A percentile compares a stretch with the other conserved stretches of the same genome.
Evolutionary conservation across 2,329 filamentous ascomycete genomes (phyloP).

Genomic region (Colletotrichum sp.): DNA sequence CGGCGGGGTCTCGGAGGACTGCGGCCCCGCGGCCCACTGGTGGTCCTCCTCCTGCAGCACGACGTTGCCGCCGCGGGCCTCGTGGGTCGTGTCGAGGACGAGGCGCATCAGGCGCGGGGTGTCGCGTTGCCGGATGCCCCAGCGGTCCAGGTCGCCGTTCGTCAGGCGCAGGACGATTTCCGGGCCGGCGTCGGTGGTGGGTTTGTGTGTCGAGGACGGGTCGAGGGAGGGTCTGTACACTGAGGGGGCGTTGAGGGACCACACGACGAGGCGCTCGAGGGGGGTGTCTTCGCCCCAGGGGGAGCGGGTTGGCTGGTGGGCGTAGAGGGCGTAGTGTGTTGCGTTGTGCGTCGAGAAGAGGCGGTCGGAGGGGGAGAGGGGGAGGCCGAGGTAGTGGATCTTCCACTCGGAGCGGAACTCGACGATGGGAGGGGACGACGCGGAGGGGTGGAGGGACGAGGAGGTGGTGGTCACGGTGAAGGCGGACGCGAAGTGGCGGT

Average conservation of each 20-base stretch:
- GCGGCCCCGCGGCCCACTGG: constrained; percentile 51
- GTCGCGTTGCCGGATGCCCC: constrained; percentile 57
- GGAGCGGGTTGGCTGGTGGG: constrained; percentile 64
- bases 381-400: constrained; percentile 61
- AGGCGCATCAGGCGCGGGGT: constrained; percentile 55
- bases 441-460: not conserved
- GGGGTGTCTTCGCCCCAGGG: constrained; percentile 61
- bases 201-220: constrained; percentile 27
- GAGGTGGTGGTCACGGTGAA: constrained; percentile 49
- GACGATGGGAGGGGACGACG: constrained; percentile 29
- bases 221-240: constrained; percentile 56
- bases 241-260: constrained; percentile 60
- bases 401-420: constrained; percentile 64
- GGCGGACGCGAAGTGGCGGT: constrained; percentile 65
- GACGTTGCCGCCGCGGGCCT: constrained; percentile 43
- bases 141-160: constrained; percentile 56
- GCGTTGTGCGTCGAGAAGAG: constrained; percentile 66
- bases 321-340: constrained; percentile 66
- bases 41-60: constrained; percentile 64
- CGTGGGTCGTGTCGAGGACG: constrained; percentile 49
- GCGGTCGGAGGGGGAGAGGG: constrained; percentile 60
- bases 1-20: constrained; percentile 43
- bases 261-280: constrained; percentile 62
- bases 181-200: constrained; percentile 24
- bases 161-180: constrained; percentile 50